Conservation (phyloP, 2,329 filamentous ascomycete genomes). For the Blastomyces parvus region DNA sequence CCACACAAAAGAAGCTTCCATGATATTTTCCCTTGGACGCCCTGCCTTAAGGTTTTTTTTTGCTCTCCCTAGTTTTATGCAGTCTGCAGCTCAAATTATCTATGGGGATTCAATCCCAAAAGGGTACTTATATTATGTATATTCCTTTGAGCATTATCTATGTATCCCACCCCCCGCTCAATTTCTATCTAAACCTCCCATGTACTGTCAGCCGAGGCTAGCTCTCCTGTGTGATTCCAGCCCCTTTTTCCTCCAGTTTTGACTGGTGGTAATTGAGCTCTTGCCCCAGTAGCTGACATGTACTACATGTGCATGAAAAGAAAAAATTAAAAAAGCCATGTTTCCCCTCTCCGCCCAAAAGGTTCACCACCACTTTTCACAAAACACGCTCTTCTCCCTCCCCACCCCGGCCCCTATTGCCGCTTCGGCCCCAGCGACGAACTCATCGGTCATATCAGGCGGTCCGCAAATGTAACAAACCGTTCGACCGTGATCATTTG, state of each 20-base stretch:
- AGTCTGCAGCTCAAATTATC: not conserved
- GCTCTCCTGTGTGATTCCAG: too few relatives aligned
- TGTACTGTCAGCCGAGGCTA: too few relatives aligned
- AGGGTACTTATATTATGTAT: not conserved
- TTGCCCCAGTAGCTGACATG: too few relatives aligned
- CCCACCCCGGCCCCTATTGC: constrained; percentile 31
- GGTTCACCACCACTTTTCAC: constrained; percentile 17
- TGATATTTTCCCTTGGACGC: not conserved
- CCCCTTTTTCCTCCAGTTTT: too few relatives aligned
- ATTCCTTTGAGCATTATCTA: not conserved
- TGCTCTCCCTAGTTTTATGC: not conserved
- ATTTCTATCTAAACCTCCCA: not conserved
- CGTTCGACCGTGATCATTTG: constrained; percentile 24
- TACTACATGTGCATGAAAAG: too few relatives aligned
- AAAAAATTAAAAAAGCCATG: not conserved
- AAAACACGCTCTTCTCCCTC: constrained; percentile 41
- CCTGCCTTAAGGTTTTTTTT: not conserved
- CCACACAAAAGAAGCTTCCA: not conserved
- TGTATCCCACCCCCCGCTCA: not conserved
- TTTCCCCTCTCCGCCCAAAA: not conserved
- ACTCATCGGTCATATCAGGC: constrained; percentile 58
- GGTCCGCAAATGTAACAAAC: constrained; percentile 61
- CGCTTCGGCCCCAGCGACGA: constrained; percentile 39
- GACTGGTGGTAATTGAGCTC: too few relatives aligned
- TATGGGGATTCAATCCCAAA: not conserved